Evolutionary conservation across 2,329 filamentous ascomycete species (phyloP).

Genomic region (Beauveria brongniartii): DNA sequence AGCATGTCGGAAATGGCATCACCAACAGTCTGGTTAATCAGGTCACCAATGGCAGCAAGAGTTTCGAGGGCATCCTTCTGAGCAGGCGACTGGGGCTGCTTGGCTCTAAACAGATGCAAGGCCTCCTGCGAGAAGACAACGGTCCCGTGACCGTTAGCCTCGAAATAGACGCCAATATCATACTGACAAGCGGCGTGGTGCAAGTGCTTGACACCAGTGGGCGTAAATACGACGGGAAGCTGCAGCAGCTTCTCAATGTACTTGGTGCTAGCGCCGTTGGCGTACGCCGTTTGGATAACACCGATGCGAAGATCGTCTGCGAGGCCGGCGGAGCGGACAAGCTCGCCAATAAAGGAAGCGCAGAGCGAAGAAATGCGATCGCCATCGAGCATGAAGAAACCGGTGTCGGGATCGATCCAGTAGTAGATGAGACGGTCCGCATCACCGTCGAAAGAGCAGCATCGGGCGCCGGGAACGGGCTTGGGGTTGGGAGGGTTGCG

Average conservation of each 20-base stretch:
- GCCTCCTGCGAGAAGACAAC: slow-evolving; percentile 88
- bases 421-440: slow-evolving; percentile 95
- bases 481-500: slow-evolving; percentile 78
- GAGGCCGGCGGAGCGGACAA: slow-evolving; percentile 72
- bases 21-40: slow-evolving; percentile 97
- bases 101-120: slow-evolving; percentile 66
- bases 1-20: slow-evolving; percentile 95
- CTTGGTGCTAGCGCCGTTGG: slow-evolving; percentile 88
- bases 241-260: slow-evolving; percentile 84
- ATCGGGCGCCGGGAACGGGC: slow-evolving; percentile 66
- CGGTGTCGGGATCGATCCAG: slow-evolving; percentile 72
- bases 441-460: slow-evolving; percentile 89
- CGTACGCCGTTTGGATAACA: slow-evolving; percentile 95
- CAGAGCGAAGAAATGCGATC: slow-evolving; percentile 94
- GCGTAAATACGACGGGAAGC: slow-evolving; percentile 85
- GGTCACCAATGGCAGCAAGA: slow-evolving; percentile 71
- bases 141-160: slow-evolving; percentile 96
- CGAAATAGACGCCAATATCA: slow-evolving; percentile 95
- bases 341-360: slow-evolving; percentile 86
- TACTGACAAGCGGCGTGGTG: slow-evolving; percentile 95
- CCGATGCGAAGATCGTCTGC: slow-evolving; percentile 78
- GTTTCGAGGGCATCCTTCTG: slow-evolving; percentile 85
- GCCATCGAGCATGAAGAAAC: slow-evolving; percentile 89
- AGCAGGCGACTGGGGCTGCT: slow-evolving; percentile 80
- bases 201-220: slow-evolving; percentile 93